A percentile compares a stretch with the other conserved stretches of the same genome.
These are phyloP conservation scores for Aspergillus campestris DNA, from an alignment of 495 filamentous ascomycete species.

Conservation along the genomic window DNA sequence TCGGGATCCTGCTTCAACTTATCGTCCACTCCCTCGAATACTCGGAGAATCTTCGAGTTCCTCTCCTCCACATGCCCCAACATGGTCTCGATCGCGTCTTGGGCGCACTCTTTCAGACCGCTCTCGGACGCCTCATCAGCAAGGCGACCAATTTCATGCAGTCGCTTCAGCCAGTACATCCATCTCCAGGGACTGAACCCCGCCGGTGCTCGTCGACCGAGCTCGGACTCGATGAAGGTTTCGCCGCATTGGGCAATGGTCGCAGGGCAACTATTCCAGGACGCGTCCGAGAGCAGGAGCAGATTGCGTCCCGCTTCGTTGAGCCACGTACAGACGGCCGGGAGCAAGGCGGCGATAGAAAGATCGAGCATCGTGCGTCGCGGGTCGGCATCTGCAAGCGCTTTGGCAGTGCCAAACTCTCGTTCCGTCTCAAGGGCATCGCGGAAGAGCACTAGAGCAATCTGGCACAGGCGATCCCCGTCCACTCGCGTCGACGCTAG, in stretches of 20 bases:
- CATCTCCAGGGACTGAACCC: slow-evolving; percentile 7
- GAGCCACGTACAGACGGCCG: slow-evolving; percentile 3
- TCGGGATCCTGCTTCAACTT: slow-evolving; percentile 1
- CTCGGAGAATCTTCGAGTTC: slow-evolving; percentile 4
- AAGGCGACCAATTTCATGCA: not conserved
- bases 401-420: not conserved
- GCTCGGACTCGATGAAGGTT: slow-evolving; percentile 1
- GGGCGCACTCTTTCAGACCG: not conserved
- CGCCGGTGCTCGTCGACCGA: not conserved
- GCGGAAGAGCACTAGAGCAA: slow-evolving; percentile 4
- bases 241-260: slow-evolving; percentile 1
- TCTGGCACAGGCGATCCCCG: slow-evolving; percentile 3
- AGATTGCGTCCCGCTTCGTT: not conserved
- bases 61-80: slow-evolving; percentile 3
- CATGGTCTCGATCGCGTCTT: slow-evolving; percentile 4
- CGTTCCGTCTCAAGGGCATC: slow-evolving; percentile 1
- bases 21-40: slow-evolving; percentile 3
- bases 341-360: not conserved
- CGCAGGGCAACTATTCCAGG: slow-evolving; percentile 1
- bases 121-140: not conserved
- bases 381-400: not conserved
- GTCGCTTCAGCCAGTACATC: slow-evolving; percentile 7
- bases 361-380: not conserved
- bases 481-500: not conserved
- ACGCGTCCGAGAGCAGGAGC: slow-evolving; percentile 2